These are phyloP conservation scores for Aquanectria penicillioides DNA, from an alignment of 2,329 filamentous ascomycete species.

Conservation along the genomic window DNA sequence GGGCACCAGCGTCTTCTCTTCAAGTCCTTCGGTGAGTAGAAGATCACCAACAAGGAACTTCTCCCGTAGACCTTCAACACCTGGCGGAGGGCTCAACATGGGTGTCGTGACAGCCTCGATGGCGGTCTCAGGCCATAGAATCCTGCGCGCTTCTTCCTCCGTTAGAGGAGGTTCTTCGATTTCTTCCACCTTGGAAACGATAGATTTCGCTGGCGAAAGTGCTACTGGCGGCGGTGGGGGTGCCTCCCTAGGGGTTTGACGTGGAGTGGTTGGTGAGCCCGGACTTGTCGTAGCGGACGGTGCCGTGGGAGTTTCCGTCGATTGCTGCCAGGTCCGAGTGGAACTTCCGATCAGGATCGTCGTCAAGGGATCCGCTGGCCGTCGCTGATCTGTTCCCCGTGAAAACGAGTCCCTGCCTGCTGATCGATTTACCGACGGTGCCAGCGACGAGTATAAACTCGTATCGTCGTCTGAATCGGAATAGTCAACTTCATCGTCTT, in stretches of 20 bases:
- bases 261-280: constrained; percentile 33
- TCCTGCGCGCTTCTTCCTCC: constrained; percentile 51
- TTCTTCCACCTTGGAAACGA: too few relatives aligned
- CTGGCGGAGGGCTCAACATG: constrained; percentile 12
- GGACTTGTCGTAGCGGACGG: constrained; percentile 28
- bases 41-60: constrained; percentile 53
- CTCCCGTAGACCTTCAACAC: constrained; percentile 46
- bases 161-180: too few relatives aligned
- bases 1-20: constrained; percentile 52
- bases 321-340: constrained; percentile 28
- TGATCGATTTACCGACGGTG: constrained; percentile 28
- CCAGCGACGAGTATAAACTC: constrained; percentile 34
- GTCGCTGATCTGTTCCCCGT: constrained; percentile 14
- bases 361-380: constrained; percentile 28
- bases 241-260: constrained; percentile 25
- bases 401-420: constrained; percentile 28
- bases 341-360: constrained; percentile 31
- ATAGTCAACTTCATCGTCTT: constrained; percentile 40
- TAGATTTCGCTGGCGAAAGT: constrained; percentile 23
- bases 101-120: constrained; percentile 26
- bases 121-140: constrained; percentile 55
- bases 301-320: constrained; percentile 32
- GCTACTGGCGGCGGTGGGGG: neutral
- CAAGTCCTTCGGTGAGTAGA: constrained; percentile 42
- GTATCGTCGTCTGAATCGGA: constrained; percentile 39